Conservation (phyloP, 2,329 filamentous ascomycete species). For the Cercospora nicotianae region DNA sequence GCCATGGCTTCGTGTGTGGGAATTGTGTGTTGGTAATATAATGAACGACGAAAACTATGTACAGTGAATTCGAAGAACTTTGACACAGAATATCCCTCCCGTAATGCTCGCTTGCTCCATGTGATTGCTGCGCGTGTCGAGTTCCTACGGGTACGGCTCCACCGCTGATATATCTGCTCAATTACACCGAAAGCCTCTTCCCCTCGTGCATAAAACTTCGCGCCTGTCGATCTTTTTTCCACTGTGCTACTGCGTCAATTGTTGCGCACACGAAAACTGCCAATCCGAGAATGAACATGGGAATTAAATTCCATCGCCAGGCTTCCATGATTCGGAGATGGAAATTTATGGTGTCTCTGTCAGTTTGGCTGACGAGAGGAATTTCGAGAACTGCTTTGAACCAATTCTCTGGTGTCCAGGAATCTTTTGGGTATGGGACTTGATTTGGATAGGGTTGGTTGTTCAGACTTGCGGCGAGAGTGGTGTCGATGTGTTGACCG, state of each 20-base stretch:
- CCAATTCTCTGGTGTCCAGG: conserved; percentile 38
- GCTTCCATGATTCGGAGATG: conserved; percentile 30
- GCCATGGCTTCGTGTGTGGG: background rate
- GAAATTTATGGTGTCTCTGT: conserved; percentile 24
- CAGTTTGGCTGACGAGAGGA: conserved; percentile 17
- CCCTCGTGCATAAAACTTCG: background rate
- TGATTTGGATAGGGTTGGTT: conserved; percentile 34
- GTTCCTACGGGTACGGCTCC: too few relatives aligned
- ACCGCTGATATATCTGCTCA: too few relatives aligned
- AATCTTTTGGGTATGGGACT: conserved; percentile 31
- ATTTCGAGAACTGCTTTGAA: conserved; percentile 31
- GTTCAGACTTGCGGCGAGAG: conserved; percentile 25
- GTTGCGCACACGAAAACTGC: conserved; percentile 12
- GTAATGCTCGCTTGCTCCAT: background rate
- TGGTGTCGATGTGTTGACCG: conserved; percentile 31
- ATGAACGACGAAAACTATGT: conserved; percentile 1
- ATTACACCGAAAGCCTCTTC: background rate
- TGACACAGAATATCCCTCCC: background rate
- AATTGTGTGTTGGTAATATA: background rate
- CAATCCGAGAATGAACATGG: conserved; percentile 31
- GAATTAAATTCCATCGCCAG: conserved; percentile 38
- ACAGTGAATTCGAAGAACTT: background rate
- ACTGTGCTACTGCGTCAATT: background rate
- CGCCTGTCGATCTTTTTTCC: background rate
- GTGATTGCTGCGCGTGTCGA: too few relatives aligned